phyloP scores from a whole-genome alignment of 2,329 filamentous ascomycete genomes.

The Neophaeococcomyces mojaviensis region DNA sequence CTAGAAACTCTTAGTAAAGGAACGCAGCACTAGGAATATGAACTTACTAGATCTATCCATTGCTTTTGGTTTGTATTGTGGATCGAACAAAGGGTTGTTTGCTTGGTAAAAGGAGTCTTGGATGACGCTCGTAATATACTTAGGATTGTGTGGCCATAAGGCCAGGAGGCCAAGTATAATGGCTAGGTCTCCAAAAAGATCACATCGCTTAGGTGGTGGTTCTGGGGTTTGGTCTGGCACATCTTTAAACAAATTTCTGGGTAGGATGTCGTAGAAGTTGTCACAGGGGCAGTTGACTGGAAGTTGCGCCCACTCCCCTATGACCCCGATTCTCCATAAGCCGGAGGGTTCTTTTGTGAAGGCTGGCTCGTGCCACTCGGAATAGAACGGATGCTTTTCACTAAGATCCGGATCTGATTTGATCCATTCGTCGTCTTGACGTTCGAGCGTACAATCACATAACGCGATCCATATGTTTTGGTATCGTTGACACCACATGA shows the following conservation, averaged over 20 bases:
- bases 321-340: no score
- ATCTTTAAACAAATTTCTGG: not conserved
- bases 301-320: no score
- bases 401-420: not conserved
- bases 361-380: no score
- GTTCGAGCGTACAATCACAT: not conserved
- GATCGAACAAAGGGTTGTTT: not conserved
- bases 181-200: constrained; percentile 4
- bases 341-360: no score
- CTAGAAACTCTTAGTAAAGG: no score
- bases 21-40: no score
- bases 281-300: not conserved
- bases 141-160: not conserved
- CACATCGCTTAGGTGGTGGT: no score
- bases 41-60: not conserved
- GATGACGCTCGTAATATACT: not conserved
- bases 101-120: not conserved
- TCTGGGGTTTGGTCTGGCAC: not conserved
- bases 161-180: not conserved
- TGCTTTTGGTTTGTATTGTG: not conserved
- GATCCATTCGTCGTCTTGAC: no score
- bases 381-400: no score
- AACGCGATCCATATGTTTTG: not conserved
- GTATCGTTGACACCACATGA: not conserved
- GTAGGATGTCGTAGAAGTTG: not conserved